A percentile compares a stretch with the other conserved stretches of the same genome.
Conservation (phyloP, 2,329 filamentous ascomycete genomes). For the Knufia fluminis region DNA sequence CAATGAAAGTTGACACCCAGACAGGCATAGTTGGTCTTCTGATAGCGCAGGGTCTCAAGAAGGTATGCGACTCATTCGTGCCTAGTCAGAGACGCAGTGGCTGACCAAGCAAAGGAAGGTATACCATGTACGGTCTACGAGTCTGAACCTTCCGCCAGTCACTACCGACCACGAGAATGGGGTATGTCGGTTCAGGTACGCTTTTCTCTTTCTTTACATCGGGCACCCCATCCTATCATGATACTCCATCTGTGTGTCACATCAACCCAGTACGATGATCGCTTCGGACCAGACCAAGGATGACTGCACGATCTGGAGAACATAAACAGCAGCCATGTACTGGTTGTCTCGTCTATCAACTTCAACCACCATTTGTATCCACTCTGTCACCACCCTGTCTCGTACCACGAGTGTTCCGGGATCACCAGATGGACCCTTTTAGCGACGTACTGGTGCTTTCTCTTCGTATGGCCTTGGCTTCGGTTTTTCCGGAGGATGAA, state of each 20-base stretch:
- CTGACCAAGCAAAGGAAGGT: constrained; percentile 17
- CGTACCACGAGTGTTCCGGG: no score
- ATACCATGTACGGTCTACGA: constrained; percentile 25
- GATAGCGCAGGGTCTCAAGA: constrained; percentile 18
- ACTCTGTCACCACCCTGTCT: no score
- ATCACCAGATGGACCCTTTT: no score
- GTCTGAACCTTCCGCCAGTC: constrained; percentile 16
- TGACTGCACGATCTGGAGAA: no score
- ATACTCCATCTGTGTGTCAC: no score
- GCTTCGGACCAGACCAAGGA: no score
- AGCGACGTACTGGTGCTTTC: no score
- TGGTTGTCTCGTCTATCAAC: no score
- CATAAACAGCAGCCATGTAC: neutral
- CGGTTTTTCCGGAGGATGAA: no score
- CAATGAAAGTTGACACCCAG: neutral
- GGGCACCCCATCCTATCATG: no score
- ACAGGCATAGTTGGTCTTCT: constrained; percentile 20
- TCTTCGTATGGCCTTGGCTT: no score
- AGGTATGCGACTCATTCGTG: constrained; percentile 9
- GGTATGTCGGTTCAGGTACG: constrained; percentile 27
- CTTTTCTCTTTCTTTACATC: neutral
- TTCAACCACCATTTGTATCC: neutral
- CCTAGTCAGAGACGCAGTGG: neutral
- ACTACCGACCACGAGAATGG: constrained; percentile 26
- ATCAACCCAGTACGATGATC: neutral